Evolutionary conservation across 257 asterid genomes (phyloP).

Genomic region (Eustoma russellianum): DNA sequence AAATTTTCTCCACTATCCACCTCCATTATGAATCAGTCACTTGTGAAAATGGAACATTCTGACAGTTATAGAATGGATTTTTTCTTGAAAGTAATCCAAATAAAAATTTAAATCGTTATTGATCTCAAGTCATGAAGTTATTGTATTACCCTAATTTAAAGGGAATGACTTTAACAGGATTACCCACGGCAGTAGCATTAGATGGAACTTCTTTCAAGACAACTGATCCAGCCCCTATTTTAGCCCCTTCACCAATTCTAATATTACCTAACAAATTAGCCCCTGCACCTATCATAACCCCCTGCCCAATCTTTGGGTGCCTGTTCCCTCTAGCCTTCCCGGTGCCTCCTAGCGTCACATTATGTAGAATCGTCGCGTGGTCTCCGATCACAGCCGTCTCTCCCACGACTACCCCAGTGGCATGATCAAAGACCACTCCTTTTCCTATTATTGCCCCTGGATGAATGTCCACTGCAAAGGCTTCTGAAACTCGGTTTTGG

Average conservation of each 20-base stretch:
- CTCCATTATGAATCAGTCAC: too few relatives aligned
- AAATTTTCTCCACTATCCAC: too few relatives aligned
- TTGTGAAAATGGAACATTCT: too few relatives aligned
- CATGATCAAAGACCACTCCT: slow-evolving; percentile 21
- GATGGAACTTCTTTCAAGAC: slow-evolving; percentile 14
- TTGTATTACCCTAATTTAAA: neutral
- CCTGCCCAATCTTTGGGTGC: slow-evolving; percentile 21
- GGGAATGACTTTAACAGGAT: slow-evolving; percentile 10
- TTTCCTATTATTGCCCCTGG: slow-evolving; percentile 15
- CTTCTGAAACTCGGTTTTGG: slow-evolving; percentile 18
- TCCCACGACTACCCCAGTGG: slow-evolving; percentile 16
- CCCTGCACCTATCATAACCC: slow-evolving; percentile 19
- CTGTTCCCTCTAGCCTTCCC: slow-evolving; percentile 13
- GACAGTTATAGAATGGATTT: too few relatives aligned
- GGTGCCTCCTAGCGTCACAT: slow-evolving; percentile 18
- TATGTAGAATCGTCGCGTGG: slow-evolving; percentile 12
- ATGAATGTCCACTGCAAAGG: slow-evolving; percentile 18
- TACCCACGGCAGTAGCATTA: slow-evolving; percentile 15
- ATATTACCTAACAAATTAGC: slow-evolving; percentile 15
- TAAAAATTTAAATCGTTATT: too few relatives aligned
- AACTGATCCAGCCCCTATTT: slow-evolving; percentile 20
- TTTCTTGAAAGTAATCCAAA: too few relatives aligned
- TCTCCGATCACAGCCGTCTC: slow-evolving; percentile 20
- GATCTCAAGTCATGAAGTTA: too few relatives aligned
- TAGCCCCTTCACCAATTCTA: slow-evolving; percentile 15